Evolutionary conservation across 257 asterid genomes (phyloP), one percentile per base, ranked within the genome.

Genomic region (Cinchona pubescens): DNA sequence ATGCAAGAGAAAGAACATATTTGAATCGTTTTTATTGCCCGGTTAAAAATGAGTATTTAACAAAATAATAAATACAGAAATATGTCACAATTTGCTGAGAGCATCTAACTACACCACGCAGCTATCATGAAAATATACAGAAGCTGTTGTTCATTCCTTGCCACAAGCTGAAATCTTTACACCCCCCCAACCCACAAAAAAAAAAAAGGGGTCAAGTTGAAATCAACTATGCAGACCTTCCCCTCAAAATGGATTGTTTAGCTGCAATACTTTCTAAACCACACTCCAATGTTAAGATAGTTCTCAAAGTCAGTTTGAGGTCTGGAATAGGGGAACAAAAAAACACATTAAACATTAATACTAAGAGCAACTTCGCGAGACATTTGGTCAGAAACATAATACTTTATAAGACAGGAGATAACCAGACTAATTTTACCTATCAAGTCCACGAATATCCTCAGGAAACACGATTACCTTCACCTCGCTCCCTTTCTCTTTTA

Each of bases 221-320:
- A 48, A 21, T 19, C 6, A 5, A 58, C 64, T 30, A 21, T 34
- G 23, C 34, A 32, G 63, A 71, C 16, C 25, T 62, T 46, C 13
- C 5, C 40, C 35, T 49, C 72, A 64, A 15, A 63, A 35, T 18
- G 37, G 15, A 45, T 35, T 25, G 29, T 23, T 72, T 86, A 86
- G 77, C 77, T 85, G 89, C 97, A 92, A 61, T 89, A 75, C 85
- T 92, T 92, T 81, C 84, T 89, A 88, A 94, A 92, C 99, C 98
- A 92, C 58, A 88, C 82, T 43, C 96, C 99, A 29, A 91, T 86
- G 32, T 91, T 87, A 35, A 94, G 91, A 82, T 83, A 94, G 94
- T 97, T 89, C 75, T 92, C 99, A 4, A 89, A 91, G 76, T 94
- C 98, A 7, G 98, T 89, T 74, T 83, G 96, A 0, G 97, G 99